Percentiles rank a stretch among this genome's conserved stretches.
phyloP scores from a whole-genome alignment of 768 basidiomycete genomes.

The Suillus subaureus region DNA sequence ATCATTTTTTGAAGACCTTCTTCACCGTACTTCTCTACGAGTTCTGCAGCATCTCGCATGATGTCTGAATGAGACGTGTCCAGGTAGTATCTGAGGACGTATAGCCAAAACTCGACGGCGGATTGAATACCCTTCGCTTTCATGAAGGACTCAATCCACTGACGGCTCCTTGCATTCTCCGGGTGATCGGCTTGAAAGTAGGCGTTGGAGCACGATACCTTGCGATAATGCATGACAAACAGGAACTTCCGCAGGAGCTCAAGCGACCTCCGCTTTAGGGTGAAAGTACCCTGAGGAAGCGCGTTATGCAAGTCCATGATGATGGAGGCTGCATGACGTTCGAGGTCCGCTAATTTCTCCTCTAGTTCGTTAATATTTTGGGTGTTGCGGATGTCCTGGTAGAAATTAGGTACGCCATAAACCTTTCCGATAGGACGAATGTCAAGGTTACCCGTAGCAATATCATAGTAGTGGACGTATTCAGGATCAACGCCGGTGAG shows the following conservation, averaged over 20 bases:
- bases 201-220: conserved; percentile 17
- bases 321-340: conserved; percentile 27
- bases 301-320: conserved; percentile 22
- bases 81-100: conserved; percentile 35
- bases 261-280: conserved; percentile 30
- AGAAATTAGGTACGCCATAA: conserved; percentile 26
- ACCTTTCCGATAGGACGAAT: conserved; percentile 15
- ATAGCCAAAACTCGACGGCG: conserved; percentile 32
- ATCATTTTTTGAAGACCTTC: background rate
- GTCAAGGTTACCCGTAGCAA: conserved; percentile 13
- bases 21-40: conserved; percentile 6
- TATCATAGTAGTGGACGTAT: conserved; percentile 14
- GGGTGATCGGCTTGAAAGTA: conserved; percentile 33
- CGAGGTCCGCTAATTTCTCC: conserved; percentile 29
- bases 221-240: conserved; percentile 39
- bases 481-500: conserved; percentile 14
- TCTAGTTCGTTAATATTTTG: conserved; percentile 33
- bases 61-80: conserved; percentile 31
- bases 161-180: conserved; percentile 16
- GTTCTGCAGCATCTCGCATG: conserved; percentile 8
- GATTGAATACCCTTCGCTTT: conserved; percentile 22
- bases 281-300: conserved; percentile 13
- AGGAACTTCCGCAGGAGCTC: conserved; percentile 38
- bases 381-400: conserved; percentile 24
- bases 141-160: conserved; percentile 31